Conservation (phyloP, 805 yeast genomes). For the Citeromyces nyonsensis region DNA sequence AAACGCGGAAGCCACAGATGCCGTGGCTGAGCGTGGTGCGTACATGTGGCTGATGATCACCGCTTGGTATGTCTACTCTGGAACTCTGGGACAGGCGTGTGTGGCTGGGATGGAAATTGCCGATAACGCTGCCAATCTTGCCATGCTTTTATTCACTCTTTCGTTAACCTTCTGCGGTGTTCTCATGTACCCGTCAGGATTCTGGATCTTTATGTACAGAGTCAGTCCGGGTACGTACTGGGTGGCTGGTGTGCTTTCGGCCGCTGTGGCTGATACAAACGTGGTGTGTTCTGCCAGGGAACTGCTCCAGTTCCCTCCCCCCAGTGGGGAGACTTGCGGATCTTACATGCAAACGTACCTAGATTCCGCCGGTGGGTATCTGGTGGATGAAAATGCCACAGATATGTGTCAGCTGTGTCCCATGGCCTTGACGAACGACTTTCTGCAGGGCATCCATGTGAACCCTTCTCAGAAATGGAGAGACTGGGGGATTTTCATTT, state of each 20-base stretch:
- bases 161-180: constrained; percentile 70
- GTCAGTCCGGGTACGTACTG: constrained; percentile 57
- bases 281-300: constrained; percentile 35
- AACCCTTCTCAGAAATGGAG: constrained; percentile 27
- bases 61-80: constrained; percentile 36
- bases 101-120: constrained; percentile 44
- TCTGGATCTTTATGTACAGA: constrained; percentile 72
- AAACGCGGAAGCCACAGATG: constrained; percentile 36
- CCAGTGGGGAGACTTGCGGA: constrained; percentile 41
- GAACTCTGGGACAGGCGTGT: constrained; percentile 41
- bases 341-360: constrained; percentile 28
- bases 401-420: constrained; percentile 46
- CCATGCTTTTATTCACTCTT: constrained; percentile 41
- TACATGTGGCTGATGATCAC: constrained; percentile 21
- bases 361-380: constrained; percentile 27
- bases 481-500: constrained; percentile 36
- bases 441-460: constrained; percentile 29
- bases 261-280: constrained; percentile 33
- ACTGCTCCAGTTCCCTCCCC: constrained; percentile 30
- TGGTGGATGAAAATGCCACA: constrained; percentile 26
- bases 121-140: constrained; percentile 50
- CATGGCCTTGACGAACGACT: constrained; percentile 38
- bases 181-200: constrained; percentile 44
- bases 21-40: constrained; percentile 39
- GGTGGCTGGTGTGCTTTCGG: constrained; percentile 34